Evolutionary conservation across 306 rosid species (phyloP).

Genomic region (Ammopiptanthus mongolicus): DNA sequence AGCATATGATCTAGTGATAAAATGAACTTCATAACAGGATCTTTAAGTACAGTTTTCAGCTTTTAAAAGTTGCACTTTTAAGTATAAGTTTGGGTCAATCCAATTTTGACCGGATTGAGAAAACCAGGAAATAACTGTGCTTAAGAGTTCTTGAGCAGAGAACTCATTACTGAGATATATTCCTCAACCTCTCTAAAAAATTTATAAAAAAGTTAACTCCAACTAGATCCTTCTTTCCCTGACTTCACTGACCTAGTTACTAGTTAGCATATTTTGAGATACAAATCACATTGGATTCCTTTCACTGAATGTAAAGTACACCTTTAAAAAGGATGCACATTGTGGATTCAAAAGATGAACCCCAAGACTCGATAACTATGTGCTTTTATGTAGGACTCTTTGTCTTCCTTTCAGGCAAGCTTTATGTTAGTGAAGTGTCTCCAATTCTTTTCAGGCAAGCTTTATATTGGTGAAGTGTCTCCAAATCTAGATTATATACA

Average conservation of each 20-base stretch:
- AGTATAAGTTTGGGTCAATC: too few species aligned
- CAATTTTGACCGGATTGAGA: too few species aligned
- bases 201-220: not conserved
- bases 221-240: not conserved
- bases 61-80: too few species aligned
- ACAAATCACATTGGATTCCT: conserved; percentile 60
- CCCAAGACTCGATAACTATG: conserved; percentile 30
- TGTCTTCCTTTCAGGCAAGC: conserved; percentile 47
- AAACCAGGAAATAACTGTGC: too few species aligned
- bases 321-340: conserved; percentile 30
- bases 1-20: too few species aligned
- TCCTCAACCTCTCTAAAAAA: not conserved
- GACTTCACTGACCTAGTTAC: not conserved
- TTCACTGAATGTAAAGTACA: conserved; percentile 41
- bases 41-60: too few species aligned
- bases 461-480: conserved; percentile 38
- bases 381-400: conserved; percentile 49
- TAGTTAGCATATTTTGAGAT: conserved; percentile 32
- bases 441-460: conserved; percentile 40
- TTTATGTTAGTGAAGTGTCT: conserved; percentile 42
- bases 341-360: conserved; percentile 46
- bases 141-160: not conserved
- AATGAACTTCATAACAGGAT: too few species aligned
- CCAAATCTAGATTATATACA: conserved; percentile 8
- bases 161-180: not conserved